Evolutionary conservation across 2,329 filamentous ascomycete species (phyloP), one percentile per base, ranked within the genome.

Genomic region (Berkeleyomyces basicola): DNA sequence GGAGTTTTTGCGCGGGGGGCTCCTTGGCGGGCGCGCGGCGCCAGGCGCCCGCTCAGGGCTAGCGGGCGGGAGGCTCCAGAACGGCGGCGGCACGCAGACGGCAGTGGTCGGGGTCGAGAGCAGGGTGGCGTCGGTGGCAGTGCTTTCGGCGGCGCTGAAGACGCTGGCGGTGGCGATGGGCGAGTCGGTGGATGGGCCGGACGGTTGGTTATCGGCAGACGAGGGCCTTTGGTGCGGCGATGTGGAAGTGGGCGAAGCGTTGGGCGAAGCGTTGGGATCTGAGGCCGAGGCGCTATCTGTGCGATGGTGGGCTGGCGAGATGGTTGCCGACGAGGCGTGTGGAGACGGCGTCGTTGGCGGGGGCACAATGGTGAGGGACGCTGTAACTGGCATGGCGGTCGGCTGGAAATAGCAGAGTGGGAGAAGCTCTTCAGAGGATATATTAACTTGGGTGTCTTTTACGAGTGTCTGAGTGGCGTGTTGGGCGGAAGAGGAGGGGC

Each of bases 91-190:
- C 4, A 53, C 39, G 53, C 63, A 64, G 16, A 40, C 61, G 31
- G 33, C 51, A 7, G 51, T 55, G 40, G 40, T 62, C 7, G 63
- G 63, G 10, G 60, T 64, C 9, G 58, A 43, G 7, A 61, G 51
- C 10, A 58, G 33, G 9, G 63, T 62, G 36, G 44, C 57, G 11
- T 64, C 63, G 31, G 63, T 59, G 16, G 59, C 46, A 7, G 58
- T 58, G 36, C 62, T 64, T 16, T 64, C 62, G 36, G 62, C 49
- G n/a, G 55, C 58, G 37, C 58, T 61, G 33, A 64, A 64, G 16
- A 61, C 23, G 16, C 47, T 60, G 51, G 47, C 43, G 11, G 62
- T 58, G 16, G 49, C 47, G 11, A 53, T 39, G 3, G 62, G 59
- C 40, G 61, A 63, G 37, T 58, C 55, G 43, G n/a, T 37, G 36